phyloP scores from a whole-genome alignment of 192 early-diverging fungal species.

The Jimgerdemannia flammicorona region DNA sequence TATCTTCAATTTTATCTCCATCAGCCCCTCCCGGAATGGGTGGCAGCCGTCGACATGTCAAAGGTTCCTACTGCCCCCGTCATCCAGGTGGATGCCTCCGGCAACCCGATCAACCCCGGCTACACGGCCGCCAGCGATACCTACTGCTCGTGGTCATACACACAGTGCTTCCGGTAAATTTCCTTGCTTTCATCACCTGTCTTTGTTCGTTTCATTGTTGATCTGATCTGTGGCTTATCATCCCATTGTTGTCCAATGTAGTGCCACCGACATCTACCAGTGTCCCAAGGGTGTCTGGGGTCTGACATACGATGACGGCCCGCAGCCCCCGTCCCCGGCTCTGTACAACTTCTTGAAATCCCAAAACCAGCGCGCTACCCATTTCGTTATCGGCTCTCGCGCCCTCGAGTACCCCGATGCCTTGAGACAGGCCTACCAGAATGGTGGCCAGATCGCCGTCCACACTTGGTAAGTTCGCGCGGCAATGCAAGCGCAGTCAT shows the following conservation, averaged over 20 bases:
- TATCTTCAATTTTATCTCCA: not conserved
- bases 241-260: not conserved
- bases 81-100: constrained; percentile 5
- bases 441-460: constrained; percentile 38
- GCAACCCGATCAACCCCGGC: constrained; percentile 7
- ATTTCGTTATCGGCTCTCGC: constrained; percentile 41
- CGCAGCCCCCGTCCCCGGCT: constrained; percentile 14
- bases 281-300: constrained; percentile 38
- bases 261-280: constrained; percentile 6
- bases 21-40: not conserved
- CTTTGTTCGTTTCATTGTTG: not conserved
- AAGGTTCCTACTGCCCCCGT: not conserved
- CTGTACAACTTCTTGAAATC: constrained; percentile 22
- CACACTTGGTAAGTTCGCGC: constrained; percentile 28
- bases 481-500: too few relatives aligned
- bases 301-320: constrained; percentile 43
- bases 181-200: not conserved
- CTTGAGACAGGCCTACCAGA: constrained; percentile 29
- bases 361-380: constrained; percentile 8
- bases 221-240: not conserved
- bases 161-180: constrained; percentile 11
- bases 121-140: constrained; percentile 3
- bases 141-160: constrained; percentile 20
- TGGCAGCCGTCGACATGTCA: not conserved
- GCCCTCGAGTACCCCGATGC: constrained; percentile 38